A percentile compares a stretch with the other conserved stretches of the same genome.
phyloP scores from a whole-genome alignment of 2,329 filamentous ascomycete species.

The Aspergillus quadrilineatus region DNA sequence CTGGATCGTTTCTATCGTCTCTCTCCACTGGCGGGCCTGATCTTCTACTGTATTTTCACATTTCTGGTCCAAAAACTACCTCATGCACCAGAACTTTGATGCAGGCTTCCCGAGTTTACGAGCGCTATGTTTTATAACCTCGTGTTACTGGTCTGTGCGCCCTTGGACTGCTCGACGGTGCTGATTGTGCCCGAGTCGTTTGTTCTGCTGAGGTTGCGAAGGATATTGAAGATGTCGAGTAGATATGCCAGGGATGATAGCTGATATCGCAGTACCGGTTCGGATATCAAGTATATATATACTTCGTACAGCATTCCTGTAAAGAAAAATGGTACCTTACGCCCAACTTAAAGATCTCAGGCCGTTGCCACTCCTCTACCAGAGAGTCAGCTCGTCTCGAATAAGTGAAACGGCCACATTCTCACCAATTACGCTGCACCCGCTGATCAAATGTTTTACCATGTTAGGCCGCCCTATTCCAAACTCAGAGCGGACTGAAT shows the following conservation, averaged over 20 bases:
- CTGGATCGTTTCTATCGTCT: conserved; percentile 68
- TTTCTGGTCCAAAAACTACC: conserved; percentile 69
- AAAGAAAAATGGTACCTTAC: too few relatives aligned
- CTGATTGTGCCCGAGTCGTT: conserved; percentile 32
- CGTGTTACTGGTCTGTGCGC: conserved; percentile 30
- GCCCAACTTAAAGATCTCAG: too few relatives aligned
- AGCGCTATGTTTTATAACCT: conserved; percentile 33
- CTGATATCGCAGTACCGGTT: not conserved
- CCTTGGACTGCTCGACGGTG: conserved; percentile 31
- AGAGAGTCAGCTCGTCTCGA: too few relatives aligned
- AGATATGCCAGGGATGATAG: not conserved
- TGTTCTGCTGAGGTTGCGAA: conserved; percentile 16
- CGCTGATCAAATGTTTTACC: too few relatives aligned
- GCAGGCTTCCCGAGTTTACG: conserved; percentile 31
- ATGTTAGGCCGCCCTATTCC: too few relatives aligned
- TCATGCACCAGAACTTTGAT: conserved; percentile 61
- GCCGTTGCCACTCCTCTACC: too few relatives aligned
- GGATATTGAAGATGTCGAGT: conserved; percentile 11
- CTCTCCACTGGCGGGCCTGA: conserved; percentile 67
- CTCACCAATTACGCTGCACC: too few relatives aligned
- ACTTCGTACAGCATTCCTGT: too few relatives aligned
- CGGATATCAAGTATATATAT: too few relatives aligned
- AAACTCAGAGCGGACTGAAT: too few relatives aligned
- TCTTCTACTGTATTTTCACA: conserved; percentile 67
- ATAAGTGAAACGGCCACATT: too few relatives aligned